Evolutionary conservation across 2,329 filamentous ascomycete species (phyloP), one percentile per base, ranked within the genome.

Genomic region (Talaromyces sp.): DNA sequence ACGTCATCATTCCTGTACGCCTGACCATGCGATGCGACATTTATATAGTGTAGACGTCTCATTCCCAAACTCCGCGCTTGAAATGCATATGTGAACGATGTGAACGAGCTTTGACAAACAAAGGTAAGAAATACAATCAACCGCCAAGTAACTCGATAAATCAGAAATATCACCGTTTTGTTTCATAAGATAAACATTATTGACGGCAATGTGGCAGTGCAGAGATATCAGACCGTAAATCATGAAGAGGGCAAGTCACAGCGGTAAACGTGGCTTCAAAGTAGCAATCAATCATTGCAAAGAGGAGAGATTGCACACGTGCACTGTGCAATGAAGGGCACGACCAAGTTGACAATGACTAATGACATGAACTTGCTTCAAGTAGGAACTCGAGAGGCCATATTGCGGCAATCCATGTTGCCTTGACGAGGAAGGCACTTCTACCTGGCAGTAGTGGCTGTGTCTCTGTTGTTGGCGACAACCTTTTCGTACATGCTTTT

Each of bases 401-500:
- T 11, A 23, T 28, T 56, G 54, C 14, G 8, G 54, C 18, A 23
- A 37, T 35, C 14, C 2, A 23, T 56, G 35, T 39, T 23, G 23
- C 37, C 14, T 18, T 25, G 37, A 28, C 25, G 7, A 25, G 31
- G 11, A 21, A 55, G 18, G n/a, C n/a, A 33, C 48, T 37, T 37
- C 55, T 60, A 63, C 44, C 62, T 63, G 50, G 62, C 62, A 60
- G 48, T 60, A 37, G 62, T 60, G 33, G 69, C 62, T 50, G 67
- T 64, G 33, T 61, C 61, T 59, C 60, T 65, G 62, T 68, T 70
- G 14, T 69, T 69, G 66, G 72, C 72, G 61, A 69, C 67, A 28
- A 77, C 70, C 66, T 74, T 76, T 55, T 74, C 67, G 64, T 75
- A 77, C 73, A 77, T 76, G 58, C 70, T 67, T 62, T 73, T 73